Conservation (phyloP, 2,329 filamentous ascomycete species). For the Calonectria ilicicola region DNA sequence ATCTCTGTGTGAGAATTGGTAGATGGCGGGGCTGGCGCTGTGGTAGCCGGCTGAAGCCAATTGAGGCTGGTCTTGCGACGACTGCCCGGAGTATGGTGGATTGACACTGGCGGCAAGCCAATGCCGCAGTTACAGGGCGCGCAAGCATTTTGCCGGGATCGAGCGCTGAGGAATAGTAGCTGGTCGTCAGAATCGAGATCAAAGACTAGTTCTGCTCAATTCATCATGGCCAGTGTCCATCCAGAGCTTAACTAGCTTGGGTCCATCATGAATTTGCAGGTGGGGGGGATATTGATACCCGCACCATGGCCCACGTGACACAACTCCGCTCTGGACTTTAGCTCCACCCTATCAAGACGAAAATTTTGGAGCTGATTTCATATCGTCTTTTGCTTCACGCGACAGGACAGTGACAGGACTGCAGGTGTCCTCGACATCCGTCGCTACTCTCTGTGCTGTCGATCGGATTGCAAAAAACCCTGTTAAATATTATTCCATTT, state of each 20-base stretch:
- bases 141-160: constrained; percentile 42
- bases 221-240: constrained; percentile 25
- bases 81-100: constrained; percentile 46
- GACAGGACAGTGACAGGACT: constrained; percentile 36
- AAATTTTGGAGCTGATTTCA: constrained; percentile 44
- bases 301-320: constrained; percentile 35
- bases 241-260: constrained; percentile 1
- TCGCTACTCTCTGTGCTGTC: constrained; percentile 12
- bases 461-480: constrained; percentile 10
- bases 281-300: constrained; percentile 7
- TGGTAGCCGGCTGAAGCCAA: constrained; percentile 38
- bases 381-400: constrained; percentile 35
- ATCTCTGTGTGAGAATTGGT: constrained; percentile 36
- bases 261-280: constrained; percentile 20
- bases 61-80: constrained; percentile 34
- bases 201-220: constrained; percentile 20
- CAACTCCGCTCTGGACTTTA: constrained; percentile 10
- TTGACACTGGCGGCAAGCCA: constrained; percentile 48
- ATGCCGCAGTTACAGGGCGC: constrained; percentile 44
- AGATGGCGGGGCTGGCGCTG: constrained; percentile 31
- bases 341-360: constrained; percentile 31
- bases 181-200: background rate
- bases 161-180: background rate
- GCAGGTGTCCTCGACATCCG: constrained; percentile 31
- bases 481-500: constrained; percentile 8